A percentile compares a stretch with the other conserved stretches of the same genome.
Evolutionary conservation across 2,329 filamentous ascomycete genomes (phyloP).

Genomic region (Pseudogymnoascus sp.): DNA sequence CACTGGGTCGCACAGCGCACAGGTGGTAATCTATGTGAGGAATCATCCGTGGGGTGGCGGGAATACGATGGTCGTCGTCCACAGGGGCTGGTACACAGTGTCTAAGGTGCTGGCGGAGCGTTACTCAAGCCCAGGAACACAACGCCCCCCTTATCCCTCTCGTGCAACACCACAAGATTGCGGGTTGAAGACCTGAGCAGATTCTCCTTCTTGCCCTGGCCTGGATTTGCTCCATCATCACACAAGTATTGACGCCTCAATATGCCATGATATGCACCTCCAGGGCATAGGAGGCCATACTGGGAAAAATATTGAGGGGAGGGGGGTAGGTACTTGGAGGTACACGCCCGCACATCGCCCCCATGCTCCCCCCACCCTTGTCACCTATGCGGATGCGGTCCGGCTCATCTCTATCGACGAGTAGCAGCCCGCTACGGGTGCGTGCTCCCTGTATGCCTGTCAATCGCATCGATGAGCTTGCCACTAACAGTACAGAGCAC

Average conservation of each 20-base stretch:
- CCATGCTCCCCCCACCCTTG: constrained; percentile 7
- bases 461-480: constrained; percentile 16
- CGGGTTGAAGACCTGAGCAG: not conserved
- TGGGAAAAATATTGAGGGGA: not conserved
- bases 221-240: not conserved
- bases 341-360: not conserved
- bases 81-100: not conserved
- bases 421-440: not conserved
- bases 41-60: not conserved
- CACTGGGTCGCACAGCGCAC: not conserved
- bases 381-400: constrained; percentile 4
- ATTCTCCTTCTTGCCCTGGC: not conserved
- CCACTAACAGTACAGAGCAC: constrained; percentile 38
- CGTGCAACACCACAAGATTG: not conserved
- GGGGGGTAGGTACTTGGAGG: not conserved
- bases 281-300: not conserved
- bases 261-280: not conserved
- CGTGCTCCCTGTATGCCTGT: constrained; percentile 3
- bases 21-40: constrained; percentile 2
- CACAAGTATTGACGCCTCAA: constrained; percentile 7
- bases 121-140: not conserved
- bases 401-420: constrained; percentile 9
- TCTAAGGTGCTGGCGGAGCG: not conserved
- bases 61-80: not conserved
- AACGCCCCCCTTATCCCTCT: not conserved